Percentiles rank a stretch among this genome's conserved stretches.
These are phyloP conservation scores for Myxozyma geophila DNA, from an alignment of 805 yeast genomes.

Conservation along the genomic window DNA sequence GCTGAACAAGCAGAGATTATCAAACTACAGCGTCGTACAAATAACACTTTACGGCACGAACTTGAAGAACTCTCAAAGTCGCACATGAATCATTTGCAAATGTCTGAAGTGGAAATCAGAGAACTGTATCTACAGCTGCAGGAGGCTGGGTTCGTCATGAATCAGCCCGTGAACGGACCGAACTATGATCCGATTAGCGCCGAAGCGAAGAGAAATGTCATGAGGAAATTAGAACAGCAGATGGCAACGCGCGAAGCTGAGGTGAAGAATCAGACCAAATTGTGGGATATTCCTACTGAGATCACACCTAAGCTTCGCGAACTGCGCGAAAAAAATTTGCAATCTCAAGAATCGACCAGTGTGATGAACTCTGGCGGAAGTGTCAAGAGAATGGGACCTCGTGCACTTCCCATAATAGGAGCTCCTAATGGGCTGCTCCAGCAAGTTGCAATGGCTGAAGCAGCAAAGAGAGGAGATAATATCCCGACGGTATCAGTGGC, in stretches of 20 bases:
- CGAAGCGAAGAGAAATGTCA: slow-evolving; percentile 19
- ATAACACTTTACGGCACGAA: slow-evolving; percentile 63
- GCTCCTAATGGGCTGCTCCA: slow-evolving; percentile 10
- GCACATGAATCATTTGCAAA: slow-evolving; percentile 45
- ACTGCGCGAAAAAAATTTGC: slow-evolving; percentile 79
- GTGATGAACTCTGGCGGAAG: background rate
- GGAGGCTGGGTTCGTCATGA: slow-evolving; percentile 46
- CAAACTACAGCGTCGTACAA: slow-evolving; percentile 61
- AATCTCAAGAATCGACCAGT: slow-evolving; percentile 42
- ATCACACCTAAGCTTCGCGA: slow-evolving; percentile 77
- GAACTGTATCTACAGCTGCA: slow-evolving; percentile 59
- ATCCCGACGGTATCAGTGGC: background rate
- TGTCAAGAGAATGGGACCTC: slow-evolving; percentile 10
- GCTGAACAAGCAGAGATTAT: slow-evolving; percentile 66
- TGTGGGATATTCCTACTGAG: slow-evolving; percentile 59
- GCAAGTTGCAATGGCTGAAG: slow-evolving; percentile 10
- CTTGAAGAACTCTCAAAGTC: slow-evolving; percentile 62
- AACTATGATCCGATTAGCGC: slow-evolving; percentile 13
- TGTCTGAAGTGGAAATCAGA: slow-evolving; percentile 63
- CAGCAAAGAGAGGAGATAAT: background rate
- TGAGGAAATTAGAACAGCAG: slow-evolving; percentile 26
- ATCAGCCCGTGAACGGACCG: slow-evolving; percentile 4
- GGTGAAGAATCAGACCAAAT: slow-evolving; percentile 49
- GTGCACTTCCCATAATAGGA: slow-evolving; percentile 4
- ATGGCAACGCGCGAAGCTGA: slow-evolving; percentile 46